A percentile compares a stretch with the other conserved stretches of the same genome.
These are phyloP conservation scores for Polyplosphaeria fusca DNA, from an alignment of 495 filamentous ascomycete genomes.

Conservation along the genomic window DNA sequence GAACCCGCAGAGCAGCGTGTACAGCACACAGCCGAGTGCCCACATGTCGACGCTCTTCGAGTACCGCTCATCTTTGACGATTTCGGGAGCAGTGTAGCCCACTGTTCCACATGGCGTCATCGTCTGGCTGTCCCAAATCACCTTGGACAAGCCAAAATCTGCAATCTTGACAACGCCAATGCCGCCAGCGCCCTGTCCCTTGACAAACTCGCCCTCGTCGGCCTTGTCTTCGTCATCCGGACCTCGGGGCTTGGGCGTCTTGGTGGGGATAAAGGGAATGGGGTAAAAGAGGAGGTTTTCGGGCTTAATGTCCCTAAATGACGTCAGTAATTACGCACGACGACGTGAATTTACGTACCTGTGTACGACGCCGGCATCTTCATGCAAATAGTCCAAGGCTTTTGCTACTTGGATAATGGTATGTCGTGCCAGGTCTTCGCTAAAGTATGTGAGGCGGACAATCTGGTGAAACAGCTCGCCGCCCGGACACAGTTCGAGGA, in stretches of 20 bases:
- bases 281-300: constrained; percentile 95
- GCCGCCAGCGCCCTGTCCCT: constrained; percentile 79
- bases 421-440: constrained; percentile 89
- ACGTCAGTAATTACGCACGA: constrained; percentile 34
- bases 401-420: constrained; percentile 92
- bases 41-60: constrained; percentile 99
- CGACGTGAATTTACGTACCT: constrained; percentile 59
- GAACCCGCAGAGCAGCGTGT: constrained; percentile 94
- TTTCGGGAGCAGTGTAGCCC: constrained; percentile 97
- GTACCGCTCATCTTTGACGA: constrained; percentile 97
- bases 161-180: constrained; percentile 96
- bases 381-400: constrained; percentile 90
- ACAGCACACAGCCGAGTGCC: constrained; percentile 94
- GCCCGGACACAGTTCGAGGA: constrained; percentile 90
- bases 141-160: constrained; percentile 94
- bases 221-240: constrained; percentile 95
- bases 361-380: constrained; percentile 92
- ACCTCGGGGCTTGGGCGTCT: constrained; percentile 68
- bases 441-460: constrained; percentile 96
- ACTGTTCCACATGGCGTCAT: constrained; percentile 99
- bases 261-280: constrained; percentile 73
- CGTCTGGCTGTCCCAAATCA: constrained; percentile 98
- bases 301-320: constrained; percentile 88
- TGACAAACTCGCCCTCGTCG: constrained; percentile 91
- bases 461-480: constrained; percentile 99